Conservation (phyloP, 345 rosid species). For the Hypericum perforatum region DNA sequence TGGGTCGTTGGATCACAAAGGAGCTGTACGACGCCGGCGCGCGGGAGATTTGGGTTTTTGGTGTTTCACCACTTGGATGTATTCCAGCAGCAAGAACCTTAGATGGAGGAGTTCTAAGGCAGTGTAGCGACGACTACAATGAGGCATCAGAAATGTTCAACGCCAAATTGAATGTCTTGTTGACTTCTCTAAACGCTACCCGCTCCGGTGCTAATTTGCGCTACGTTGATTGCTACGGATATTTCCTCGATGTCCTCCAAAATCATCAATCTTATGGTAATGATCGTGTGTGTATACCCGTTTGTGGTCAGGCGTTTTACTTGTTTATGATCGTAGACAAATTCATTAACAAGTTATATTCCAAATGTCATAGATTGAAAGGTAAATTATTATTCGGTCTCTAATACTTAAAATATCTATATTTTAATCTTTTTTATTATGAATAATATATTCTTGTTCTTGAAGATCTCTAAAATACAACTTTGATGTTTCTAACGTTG, state of each 20-base stretch:
- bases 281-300: no score
- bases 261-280: conserved; percentile 30
- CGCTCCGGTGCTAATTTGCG: conserved; percentile 22
- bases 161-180: conserved; percentile 15
- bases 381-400: no score
- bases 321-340: no score
- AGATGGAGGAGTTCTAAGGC: conserved; percentile 22
- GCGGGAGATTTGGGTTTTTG: conserved; percentile 27
- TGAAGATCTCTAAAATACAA: no score
- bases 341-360: no score
- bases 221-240: conserved; percentile 36
- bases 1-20: conserved; percentile 13
- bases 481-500: no score
- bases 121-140: conserved; percentile 20
- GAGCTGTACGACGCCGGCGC: conserved; percentile 29
- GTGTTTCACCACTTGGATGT: conserved; percentile 36
- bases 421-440: no score
- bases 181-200: conserved; percentile 18
- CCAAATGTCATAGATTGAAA: no score
- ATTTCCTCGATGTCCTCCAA: conserved; percentile 32
- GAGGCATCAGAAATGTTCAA: conserved; percentile 24
- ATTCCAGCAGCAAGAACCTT: conserved; percentile 29
- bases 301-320: no score
- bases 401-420: no score
- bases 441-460: no score